Conservation (phyloP, 23 red algal species). For the Rhodosorus marinus region DNA sequence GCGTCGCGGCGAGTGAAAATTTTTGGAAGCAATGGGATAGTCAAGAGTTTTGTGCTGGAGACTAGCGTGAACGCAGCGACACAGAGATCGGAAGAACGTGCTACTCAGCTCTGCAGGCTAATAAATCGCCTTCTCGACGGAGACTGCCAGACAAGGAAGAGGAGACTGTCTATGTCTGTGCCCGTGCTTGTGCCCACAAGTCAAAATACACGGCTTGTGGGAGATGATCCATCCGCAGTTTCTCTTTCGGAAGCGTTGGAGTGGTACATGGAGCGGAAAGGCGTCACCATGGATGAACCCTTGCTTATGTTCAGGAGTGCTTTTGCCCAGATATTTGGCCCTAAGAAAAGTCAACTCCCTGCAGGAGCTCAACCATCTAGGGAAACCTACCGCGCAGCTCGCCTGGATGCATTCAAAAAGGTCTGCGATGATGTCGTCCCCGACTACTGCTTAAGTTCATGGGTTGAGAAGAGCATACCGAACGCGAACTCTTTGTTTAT, state of each 20-base stretch:
- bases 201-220: conserved; percentile 41
- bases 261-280: conserved; percentile 9
- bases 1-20: conserved; percentile 38
- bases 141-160: conserved; percentile 26
- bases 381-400: conserved; percentile 14
- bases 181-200: conserved; percentile 35
- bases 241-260: conserved; percentile 44
- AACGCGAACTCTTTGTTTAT: conserved; percentile 6
- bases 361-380: conserved; percentile 7
- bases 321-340: not conserved
- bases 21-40: conserved; percentile 46
- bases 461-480: conserved; percentile 18
- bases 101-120: conserved; percentile 42
- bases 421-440: conserved; percentile 29
- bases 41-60: conserved; percentile 70
- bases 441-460: conserved; percentile 17
- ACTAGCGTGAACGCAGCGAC: conserved; percentile 24
- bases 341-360: conserved; percentile 3
- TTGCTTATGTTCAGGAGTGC: conserved; percentile 42
- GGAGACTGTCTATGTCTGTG: conserved; percentile 13
- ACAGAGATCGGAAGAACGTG: conserved; percentile 48
- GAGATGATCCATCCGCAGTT: conserved; percentile 8
- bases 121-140: conserved; percentile 38
- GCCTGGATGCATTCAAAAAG: conserved; percentile 31
- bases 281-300: conserved; percentile 37